These are phyloP conservation scores for Paxillus involutus DNA, from an alignment of 768 basidiomycete genomes.

Conservation along the genomic window DNA sequence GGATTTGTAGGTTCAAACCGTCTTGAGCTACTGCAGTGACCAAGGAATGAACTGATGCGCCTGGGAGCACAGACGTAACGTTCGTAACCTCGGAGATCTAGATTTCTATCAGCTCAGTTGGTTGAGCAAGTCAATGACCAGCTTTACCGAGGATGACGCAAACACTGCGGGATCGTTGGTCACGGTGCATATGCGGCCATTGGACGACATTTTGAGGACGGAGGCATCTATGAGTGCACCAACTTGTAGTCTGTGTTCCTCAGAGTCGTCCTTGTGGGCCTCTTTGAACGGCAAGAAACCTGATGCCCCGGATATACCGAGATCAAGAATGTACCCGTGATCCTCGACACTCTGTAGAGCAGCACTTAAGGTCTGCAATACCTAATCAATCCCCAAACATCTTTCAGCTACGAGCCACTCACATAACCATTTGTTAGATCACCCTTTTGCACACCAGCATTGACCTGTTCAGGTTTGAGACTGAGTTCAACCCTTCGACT, in stretches of 20 bases:
- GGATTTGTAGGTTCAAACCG: slow-evolving; percentile 85
- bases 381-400: neutral
- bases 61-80: slow-evolving; percentile 83
- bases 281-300: slow-evolving; percentile 87
- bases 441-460: slow-evolving; percentile 71
- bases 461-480: slow-evolving; percentile 81
- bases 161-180: slow-evolving; percentile 50
- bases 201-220: slow-evolving; percentile 68
- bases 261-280: slow-evolving; percentile 42
- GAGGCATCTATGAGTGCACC: slow-evolving; percentile 70
- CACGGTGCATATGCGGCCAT: slow-evolving; percentile 79
- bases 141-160: slow-evolving; percentile 55
- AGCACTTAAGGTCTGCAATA: slow-evolving; percentile 65
- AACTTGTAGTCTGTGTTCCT: slow-evolving; percentile 42
- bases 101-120: neutral
- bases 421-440: slow-evolving; percentile 80
- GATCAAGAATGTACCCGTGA: slow-evolving; percentile 88
- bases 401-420: slow-evolving; percentile 34
- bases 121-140: neutral
- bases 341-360: slow-evolving; percentile 87
- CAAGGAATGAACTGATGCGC: slow-evolving; percentile 76
- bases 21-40: slow-evolving; percentile 72
- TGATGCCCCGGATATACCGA: slow-evolving; percentile 73
- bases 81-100: slow-evolving; percentile 78
- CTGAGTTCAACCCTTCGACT: slow-evolving; percentile 84